Percentiles rank a stretch among this genome's conserved stretches.
Conservation (phyloP, 2,329 filamentous ascomycete genomes). For the Calonectria montana region DNA sequence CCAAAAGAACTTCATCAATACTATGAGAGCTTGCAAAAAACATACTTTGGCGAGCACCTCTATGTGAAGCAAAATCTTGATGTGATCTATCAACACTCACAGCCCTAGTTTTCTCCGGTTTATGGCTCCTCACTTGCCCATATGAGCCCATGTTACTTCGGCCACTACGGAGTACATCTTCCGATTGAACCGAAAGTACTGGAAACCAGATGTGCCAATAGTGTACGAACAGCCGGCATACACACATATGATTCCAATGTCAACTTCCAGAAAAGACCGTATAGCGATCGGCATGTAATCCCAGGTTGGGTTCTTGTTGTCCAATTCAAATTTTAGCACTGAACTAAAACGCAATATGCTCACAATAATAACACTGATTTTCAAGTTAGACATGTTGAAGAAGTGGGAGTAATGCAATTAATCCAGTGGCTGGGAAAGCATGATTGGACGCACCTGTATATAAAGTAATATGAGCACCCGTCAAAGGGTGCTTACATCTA, state of each 20-base stretch:
- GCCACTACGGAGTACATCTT: not conserved
- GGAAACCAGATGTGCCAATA: constrained; percentile 53
- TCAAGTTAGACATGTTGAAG: constrained; percentile 5
- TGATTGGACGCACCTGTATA: no score
- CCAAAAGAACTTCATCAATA: not conserved
- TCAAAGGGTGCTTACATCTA: no score
- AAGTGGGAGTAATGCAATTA: no score
- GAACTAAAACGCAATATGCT: constrained; percentile 5
- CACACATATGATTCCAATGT: constrained; percentile 53
- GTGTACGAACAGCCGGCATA: constrained; percentile 49
- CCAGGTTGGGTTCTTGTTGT: constrained; percentile 47
- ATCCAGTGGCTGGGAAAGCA: no score
- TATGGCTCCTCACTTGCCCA: not conserved
- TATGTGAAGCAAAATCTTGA: not conserved
- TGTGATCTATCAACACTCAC: not conserved
- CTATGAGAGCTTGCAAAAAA: not conserved
- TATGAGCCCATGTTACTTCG: not conserved
- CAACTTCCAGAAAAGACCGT: constrained; percentile 54
- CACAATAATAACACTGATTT: constrained; percentile 30
- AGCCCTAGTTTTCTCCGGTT: not conserved
- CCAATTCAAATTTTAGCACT: not conserved
- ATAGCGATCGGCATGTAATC: constrained; percentile 45
- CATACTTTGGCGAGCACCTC: not conserved
- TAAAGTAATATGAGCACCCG: no score
- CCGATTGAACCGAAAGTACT: constrained; percentile 35